Base-by-base conservation (phyloP, 192 early-diverging fungal species). In the Podila verticillata region DNA sequence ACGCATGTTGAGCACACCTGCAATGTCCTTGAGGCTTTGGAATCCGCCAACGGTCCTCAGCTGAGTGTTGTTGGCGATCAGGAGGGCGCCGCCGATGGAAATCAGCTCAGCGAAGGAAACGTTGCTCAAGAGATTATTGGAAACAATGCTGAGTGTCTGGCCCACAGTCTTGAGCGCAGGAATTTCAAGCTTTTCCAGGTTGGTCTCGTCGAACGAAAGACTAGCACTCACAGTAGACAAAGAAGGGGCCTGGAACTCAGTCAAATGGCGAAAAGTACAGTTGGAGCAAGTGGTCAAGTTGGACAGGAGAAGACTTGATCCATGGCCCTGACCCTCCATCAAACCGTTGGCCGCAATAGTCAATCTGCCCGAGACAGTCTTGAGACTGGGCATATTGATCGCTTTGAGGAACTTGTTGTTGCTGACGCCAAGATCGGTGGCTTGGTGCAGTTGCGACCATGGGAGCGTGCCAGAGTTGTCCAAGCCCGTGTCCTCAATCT, bases 31-130 rank as follows among this genome's bases (percentile, higher is more conserved):
- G 51, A 93, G 83, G 70, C 89, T 74, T 20, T 84, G 79, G 71
- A 92, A 91, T 10, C 80, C 75, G 56, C 81, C 70, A 32, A 93
- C 81, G 48, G 70, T 68, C 20, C 63, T 83, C 67, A 92, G 59
- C n/a, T 87, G 73, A 20, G 88, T 88, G 70, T 93, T 93, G 83
- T 91, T 91, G 59, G 78, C 84, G 26, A 93, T 85, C 58, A 87
- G 74, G 49, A 92, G 78, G 36, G 91, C 89, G 32, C 91, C 88
- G 15, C 90, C 92, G 29, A 93, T 78, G 15, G 71, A 79, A 8
- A 75, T 79, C 30, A 93, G 63, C 59, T 81, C 74, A 24, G 88
- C 77, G 63, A 92, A 86, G n/a, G 87, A 78, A 51, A 93, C 72
- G n/a, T 86, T 81, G 72, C 59, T 71, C 48, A 93, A 80, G 28